Evolutionary conservation across 2,329 filamentous ascomycete genomes (phyloP).

Genomic region (Pestalotiopsis fici): DNA sequence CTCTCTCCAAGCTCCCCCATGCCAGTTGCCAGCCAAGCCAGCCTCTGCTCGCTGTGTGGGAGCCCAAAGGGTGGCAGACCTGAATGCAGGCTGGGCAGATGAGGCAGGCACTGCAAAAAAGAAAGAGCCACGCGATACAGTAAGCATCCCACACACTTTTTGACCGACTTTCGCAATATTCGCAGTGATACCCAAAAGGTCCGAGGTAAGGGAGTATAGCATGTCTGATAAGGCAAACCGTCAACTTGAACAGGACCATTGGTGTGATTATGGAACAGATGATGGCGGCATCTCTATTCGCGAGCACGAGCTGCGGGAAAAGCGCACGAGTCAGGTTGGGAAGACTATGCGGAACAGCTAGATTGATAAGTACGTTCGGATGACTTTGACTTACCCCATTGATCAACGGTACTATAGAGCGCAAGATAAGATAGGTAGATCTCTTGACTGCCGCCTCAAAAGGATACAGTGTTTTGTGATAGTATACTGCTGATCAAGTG

Average conservation of each 20-base stretch:
- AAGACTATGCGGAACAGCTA: background rate
- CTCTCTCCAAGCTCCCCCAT: background rate
- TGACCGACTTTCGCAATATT: background rate
- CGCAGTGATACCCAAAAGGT: background rate
- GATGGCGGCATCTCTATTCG: background rate
- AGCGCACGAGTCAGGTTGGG: background rate
- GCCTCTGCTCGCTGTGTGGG: background rate
- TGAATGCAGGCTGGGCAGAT: background rate
- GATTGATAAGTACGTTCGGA: background rate
- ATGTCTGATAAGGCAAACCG: background rate
- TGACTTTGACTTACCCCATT: background rate
- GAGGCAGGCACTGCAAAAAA: background rate
- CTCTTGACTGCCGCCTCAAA: background rate
- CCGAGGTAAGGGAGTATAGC: background rate
- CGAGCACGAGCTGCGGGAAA: background rate
- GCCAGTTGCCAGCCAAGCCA: background rate
- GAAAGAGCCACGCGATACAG: background rate
- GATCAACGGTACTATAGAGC: background rate
- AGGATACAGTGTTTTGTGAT: background rate
- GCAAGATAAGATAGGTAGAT: background rate
- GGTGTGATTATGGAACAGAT: background rate
- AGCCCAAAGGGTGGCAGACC: background rate
- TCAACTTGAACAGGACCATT: background rate
- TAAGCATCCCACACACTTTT: background rate
- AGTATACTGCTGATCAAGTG: background rate